Evolutionary conservation across 768 basidiomycete species (phyloP), one percentile per base, ranked within the genome.

Genomic region (Mycena galericulata): DNA sequence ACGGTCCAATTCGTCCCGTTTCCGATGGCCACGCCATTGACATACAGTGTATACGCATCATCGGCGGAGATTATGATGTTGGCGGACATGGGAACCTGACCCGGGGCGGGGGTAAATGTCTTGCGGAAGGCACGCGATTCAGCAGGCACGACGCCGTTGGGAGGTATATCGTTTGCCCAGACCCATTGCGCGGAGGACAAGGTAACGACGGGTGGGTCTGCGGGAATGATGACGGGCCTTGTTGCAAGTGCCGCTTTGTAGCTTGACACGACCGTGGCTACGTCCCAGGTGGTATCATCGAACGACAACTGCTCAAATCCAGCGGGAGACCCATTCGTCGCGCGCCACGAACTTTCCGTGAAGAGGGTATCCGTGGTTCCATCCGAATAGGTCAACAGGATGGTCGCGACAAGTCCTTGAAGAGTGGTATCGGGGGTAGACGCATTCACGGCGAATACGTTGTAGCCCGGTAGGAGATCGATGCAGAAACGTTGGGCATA

Each of bases 301-400:
- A 59, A 59, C 29, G 26, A n/a, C n/a, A 40, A n/a, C 29, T 56
- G 55, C 40, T 56, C 55, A 56, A 56, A 56, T 43, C 55, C 55
- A 20, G 55, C 36, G 36, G 55, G 55, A 53, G 51, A 53, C 51
- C 51, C 51, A 32, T 34, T 4, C 20, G 32, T 26, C 32, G 22
- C 5, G 51, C 36, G 54, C 54, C 54, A 56, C 24, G 54, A 56
- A 20, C 54, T 56, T 40, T 56, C 54, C 12, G 54, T 56, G 54
- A 56, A 36, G 26, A 56, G 22, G 36, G 54, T 56, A 24, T 56
- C 54, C 38, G 24, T 20, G 7, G 54, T 56, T 40, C 54, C 54
- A 17, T 56, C 54, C 36, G 54, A 40, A 22, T 56, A 56, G 54
- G 54, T 56, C 36, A 56, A 36, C 36, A 56, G 54, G 6, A 56